Base-by-base conservation (phyloP, 768 basidiomycete genomes). In the Leccinum uliginosum region DNA sequence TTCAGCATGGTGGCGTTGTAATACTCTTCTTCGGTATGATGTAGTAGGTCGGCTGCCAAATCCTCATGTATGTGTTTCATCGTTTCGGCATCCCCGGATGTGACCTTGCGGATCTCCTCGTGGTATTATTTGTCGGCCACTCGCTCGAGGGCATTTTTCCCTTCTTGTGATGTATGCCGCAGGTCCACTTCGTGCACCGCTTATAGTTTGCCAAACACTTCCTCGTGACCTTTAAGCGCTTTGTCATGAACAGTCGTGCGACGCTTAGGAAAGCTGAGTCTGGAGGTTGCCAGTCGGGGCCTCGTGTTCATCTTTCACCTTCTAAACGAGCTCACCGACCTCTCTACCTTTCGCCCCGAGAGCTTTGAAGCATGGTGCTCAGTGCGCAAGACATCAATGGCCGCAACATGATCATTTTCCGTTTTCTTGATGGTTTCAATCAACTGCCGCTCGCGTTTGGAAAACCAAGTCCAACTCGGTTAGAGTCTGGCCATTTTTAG, bases 11-110 rank as follows among this genome's bases (percentile, higher is more conserved):
- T 90, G 21, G 83, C 84, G 57, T 91, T 85, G 67, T 91, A 90
- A 64, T 91, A 91, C 66, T 91, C 86, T 63, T 87, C 89, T 64
- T 89, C 87, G 6, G 87, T 90, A 51, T 78, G 80, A 59, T 84
- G n/a, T n/a, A n/a, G 83, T 12, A 90, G 78, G 38, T 77, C 74
- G 11, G 78, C 74, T 6, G 83, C 77, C 26, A 81, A 72, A 58
- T 83, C 78, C 11, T 83, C 83, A 43, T 86, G 85, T 68, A 83
- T 84, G 67, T 78, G 76, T 70, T 84, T 86, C 57, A 84, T 67
- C 9, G 69, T 62, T 51, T 81, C 81, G 14, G 78, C 74, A 62
- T 90, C 85, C 52, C 83, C 85, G 1, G 75, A 73, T 14, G 69
- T 66, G 24, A 79, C 67, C 67, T 80, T 83, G 27, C 72, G 68